A percentile compares a stretch with the other conserved stretches of the same genome.
Conservation (phyloP, 2,329 filamentous ascomycete genomes). For the Aspergillus hortae region DNA sequence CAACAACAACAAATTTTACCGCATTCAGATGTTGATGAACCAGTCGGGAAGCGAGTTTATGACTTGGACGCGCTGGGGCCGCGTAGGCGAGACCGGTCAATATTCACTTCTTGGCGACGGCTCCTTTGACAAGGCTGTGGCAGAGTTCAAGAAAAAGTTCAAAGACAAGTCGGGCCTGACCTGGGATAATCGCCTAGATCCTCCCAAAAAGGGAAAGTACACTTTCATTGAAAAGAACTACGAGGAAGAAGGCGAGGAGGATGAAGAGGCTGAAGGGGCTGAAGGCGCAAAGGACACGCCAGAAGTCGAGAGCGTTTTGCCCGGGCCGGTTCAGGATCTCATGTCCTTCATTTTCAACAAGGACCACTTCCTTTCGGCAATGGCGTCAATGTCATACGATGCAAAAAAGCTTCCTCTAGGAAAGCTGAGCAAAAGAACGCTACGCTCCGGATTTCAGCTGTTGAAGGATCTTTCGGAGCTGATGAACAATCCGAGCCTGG, state of each 20-base stretch:
- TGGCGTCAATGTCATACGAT: slow-evolving; percentile 44
- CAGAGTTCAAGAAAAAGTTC: slow-evolving; percentile 54
- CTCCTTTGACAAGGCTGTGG: slow-evolving; percentile 37
- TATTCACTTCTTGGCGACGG: slow-evolving; percentile 39
- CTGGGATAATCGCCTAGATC: slow-evolving; percentile 46
- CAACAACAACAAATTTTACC: slow-evolving; percentile 84
- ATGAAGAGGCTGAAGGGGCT: slow-evolving; percentile 34
- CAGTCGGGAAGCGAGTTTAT: slow-evolving; percentile 39
- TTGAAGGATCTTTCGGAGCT: slow-evolving; percentile 71
- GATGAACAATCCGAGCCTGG: slow-evolving; percentile 53
- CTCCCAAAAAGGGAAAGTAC: slow-evolving; percentile 61
- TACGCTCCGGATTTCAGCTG: slow-evolving; percentile 69
- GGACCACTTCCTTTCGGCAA: slow-evolving; percentile 61
- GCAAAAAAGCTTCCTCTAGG: slow-evolving; percentile 73
- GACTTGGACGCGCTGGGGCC: slow-evolving; percentile 77
- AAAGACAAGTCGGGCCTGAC: slow-evolving; percentile 53
- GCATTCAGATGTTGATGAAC: slow-evolving; percentile 58
- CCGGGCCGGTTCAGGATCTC: slow-evolving; percentile 60
- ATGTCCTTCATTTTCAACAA: slow-evolving; percentile 83
- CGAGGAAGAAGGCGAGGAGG: slow-evolving; percentile 57
- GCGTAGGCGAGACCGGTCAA: slow-evolving; percentile 60
- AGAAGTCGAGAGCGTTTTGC: slow-evolving; percentile 55
- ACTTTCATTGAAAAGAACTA: slow-evolving; percentile 79
- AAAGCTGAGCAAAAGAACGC: slow-evolving; percentile 76
- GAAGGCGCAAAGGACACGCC: slow-evolving; percentile 34